These are phyloP conservation scores for Porogramme epimiltina DNA, from an alignment of 1,284 basidiomycete genomes.

Conservation along the genomic window DNA sequence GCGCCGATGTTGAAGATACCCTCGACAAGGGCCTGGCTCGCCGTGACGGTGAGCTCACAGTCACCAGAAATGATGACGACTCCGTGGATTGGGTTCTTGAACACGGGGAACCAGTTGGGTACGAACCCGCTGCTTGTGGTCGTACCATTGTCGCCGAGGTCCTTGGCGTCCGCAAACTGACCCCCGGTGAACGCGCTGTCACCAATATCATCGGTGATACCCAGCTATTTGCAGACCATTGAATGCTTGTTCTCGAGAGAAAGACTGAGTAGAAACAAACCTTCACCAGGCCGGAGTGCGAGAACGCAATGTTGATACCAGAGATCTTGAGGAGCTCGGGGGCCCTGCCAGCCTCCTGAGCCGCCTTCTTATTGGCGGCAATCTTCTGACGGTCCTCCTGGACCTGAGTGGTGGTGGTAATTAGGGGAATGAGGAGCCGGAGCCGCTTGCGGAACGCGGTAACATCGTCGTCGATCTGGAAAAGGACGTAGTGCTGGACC, in stretches of 20 bases:
- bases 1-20: slow-evolving; percentile 19
- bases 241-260: background rate
- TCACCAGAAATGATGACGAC: slow-evolving; percentile 40
- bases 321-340: slow-evolving; percentile 18
- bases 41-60: slow-evolving; percentile 21
- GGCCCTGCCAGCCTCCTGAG: slow-evolving; percentile 10
- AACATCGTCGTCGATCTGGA: slow-evolving; percentile 37
- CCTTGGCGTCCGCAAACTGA: slow-evolving; percentile 30
- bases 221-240: slow-evolving; percentile 22
- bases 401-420: slow-evolving; percentile 33
- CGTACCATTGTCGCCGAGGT: slow-evolving; percentile 24
- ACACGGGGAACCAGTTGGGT: slow-evolving; percentile 35
- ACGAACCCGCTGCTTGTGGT: slow-evolving; percentile 22
- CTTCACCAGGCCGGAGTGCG: slow-evolving; percentile 32
- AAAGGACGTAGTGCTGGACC: slow-evolving; percentile 42
- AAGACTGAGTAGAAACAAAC: background rate
- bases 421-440: slow-evolving; percentile 32
- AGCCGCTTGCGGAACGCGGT: slow-evolving; percentile 26
- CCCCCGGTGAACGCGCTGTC: slow-evolving; percentile 36
- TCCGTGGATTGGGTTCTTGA: slow-evolving; percentile 39
- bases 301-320: slow-evolving; percentile 37
- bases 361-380: slow-evolving; percentile 22
- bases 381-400: slow-evolving; percentile 16
- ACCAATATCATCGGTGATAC: slow-evolving; percentile 36
- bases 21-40: slow-evolving; percentile 9